Percentiles rank a stretch among this genome's conserved stretches.
These are phyloP conservation scores for Phanerodontia chrysosporium DNA, from an alignment of 768 basidiomycete genomes.

Conservation along the genomic window DNA sequence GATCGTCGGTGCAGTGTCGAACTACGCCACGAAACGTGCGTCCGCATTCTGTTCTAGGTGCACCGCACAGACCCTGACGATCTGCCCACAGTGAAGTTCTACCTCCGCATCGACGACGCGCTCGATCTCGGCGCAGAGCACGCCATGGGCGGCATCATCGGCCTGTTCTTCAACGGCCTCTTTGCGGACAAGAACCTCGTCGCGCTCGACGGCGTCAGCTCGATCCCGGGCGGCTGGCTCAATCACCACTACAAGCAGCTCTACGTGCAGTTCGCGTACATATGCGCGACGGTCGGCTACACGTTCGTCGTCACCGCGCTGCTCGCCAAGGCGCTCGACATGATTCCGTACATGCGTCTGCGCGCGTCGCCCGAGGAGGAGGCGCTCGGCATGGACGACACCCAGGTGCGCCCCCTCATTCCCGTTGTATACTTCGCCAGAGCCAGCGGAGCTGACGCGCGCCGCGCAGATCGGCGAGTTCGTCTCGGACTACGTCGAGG, in stretches of 20 bases:
- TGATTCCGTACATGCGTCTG: constrained; percentile 70
- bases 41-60: constrained; percentile 8
- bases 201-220: constrained; percentile 67
- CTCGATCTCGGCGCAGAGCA: constrained; percentile 93
- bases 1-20: constrained; percentile 67
- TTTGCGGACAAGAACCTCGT: constrained; percentile 82
- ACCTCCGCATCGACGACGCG: constrained; percentile 77
- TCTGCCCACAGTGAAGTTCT: constrained; percentile 51
- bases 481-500: constrained; percentile 50
- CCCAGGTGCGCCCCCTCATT: constrained; percentile 48
- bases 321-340: constrained; percentile 81
- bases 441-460: constrained; percentile 17
- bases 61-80: constrained; percentile 1
- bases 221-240: constrained; percentile 79
- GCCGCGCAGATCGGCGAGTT: constrained; percentile 56
- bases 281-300: constrained; percentile 71
- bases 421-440: not conserved
- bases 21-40: constrained; percentile 81
- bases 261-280: constrained; percentile 76
- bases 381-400: constrained; percentile 82
- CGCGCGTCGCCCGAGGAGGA: constrained; percentile 61
- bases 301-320: constrained; percentile 70
- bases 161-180: constrained; percentile 75
- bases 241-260: constrained; percentile 78
- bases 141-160: constrained; percentile 79